Conservation (phyloP, 2,329 filamentous ascomycete species). For the Dactylellina cionopaga region DNA sequence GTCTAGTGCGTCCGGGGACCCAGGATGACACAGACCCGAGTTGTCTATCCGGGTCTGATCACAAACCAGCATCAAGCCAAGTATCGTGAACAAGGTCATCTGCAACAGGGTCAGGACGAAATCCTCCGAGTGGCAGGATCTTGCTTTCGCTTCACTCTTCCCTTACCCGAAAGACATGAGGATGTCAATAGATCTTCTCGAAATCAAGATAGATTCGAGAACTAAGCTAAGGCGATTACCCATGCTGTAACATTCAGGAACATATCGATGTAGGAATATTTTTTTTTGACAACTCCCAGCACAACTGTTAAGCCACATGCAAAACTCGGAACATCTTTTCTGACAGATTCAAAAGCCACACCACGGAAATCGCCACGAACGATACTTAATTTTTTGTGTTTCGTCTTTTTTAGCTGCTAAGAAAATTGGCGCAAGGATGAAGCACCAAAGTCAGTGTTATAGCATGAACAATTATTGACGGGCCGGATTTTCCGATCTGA, state of each 20-base stretch:
- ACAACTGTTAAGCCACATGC: slow-evolving; percentile 24
- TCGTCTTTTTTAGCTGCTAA: slow-evolving; percentile 4
- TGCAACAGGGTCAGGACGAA: slow-evolving; percentile 52
- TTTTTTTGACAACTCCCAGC: neutral
- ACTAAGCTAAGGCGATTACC: slow-evolving; percentile 44
- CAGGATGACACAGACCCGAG: slow-evolving; percentile 52
- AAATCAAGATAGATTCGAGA: slow-evolving; percentile 46
- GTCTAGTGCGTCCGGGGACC: slow-evolving; percentile 50
- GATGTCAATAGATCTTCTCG: slow-evolving; percentile 51
- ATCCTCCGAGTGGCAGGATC: slow-evolving; percentile 54
- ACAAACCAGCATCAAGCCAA: slow-evolving; percentile 52
- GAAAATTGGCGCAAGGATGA: slow-evolving; percentile 42
- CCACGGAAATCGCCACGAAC: slow-evolving; percentile 6
- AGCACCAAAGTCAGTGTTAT: slow-evolving; percentile 33
- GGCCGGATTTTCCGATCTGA: slow-evolving; percentile 53
- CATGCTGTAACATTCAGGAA: slow-evolving; percentile 49
- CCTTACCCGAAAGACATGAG: slow-evolving; percentile 51
- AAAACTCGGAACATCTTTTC: neutral
- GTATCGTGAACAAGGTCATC: slow-evolving; percentile 52
- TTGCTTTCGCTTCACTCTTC: slow-evolving; percentile 53
- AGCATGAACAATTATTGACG: slow-evolving; percentile 49
- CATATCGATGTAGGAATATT: slow-evolving; percentile 27
- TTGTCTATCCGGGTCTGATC: slow-evolving; percentile 53
- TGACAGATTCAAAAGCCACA: slow-evolving; percentile 25
- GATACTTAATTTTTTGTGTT: slow-evolving; percentile 11